Evolutionary conservation across 2,329 filamentous ascomycete species (phyloP), one percentile per base, ranked within the genome.

Genomic region (Pseudopyricularia cyperi): DNA sequence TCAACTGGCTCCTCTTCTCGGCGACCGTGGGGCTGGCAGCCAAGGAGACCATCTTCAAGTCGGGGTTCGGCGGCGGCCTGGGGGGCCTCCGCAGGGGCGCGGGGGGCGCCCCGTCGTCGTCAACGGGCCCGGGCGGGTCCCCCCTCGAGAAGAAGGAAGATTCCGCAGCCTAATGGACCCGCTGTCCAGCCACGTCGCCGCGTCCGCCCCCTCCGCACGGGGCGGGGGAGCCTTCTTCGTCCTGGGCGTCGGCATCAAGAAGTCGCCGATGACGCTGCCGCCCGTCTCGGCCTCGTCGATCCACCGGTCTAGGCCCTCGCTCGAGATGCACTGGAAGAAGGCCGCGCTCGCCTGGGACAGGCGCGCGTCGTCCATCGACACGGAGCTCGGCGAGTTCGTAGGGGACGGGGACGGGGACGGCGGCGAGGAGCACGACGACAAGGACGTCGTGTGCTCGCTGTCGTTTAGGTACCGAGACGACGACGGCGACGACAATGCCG

Each of bases 1-100:
- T 75, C 52, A 68, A 71, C 54, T 82, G 79, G 61, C 59, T 70
- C 19, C 63, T 73, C 11, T 83, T 80, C 80, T 65, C 66, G 32
- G 71, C 61, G 30, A 75, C 73, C 3, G 67, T 72, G 11, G 66
- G 68, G 30, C 57, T 80, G 33, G 64, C 71, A 28, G 70, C 65
- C 55, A 67, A 71, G 58, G 69, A 75, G 6, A 59, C 77, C 42
- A 70, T 78, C 59, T 71, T 79, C 61, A 69, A 69, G 64, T 65
- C 63, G 52, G 68, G 70, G 46, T 60, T 63, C 53, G 49, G 35
- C 17, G 24, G 26, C 34, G 37, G 49, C 26, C 26, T 51, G 49
- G 35, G 37, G 37, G 26, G 34, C 37, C 34, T 42, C 48, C 48
- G 48, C 48, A 32, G 48, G 32, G 35, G 48, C 33, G 48, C 32